phyloP scores from a whole-genome alignment of 2,329 filamentous ascomycete genomes.

The Apiospora pterosperma region DNA sequence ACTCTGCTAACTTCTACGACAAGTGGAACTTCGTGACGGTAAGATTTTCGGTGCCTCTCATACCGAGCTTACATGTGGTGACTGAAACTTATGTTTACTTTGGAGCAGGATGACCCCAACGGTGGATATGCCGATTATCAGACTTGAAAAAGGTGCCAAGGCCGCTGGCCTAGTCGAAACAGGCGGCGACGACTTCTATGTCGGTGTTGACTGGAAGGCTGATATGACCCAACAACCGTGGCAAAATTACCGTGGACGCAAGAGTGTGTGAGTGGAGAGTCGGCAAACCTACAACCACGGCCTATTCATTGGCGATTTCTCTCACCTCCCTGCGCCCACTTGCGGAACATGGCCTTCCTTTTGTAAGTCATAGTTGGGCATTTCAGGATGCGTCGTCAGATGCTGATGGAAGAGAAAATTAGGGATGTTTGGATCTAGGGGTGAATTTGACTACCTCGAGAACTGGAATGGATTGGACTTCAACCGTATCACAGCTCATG shows the following conservation, averaged over 20 bases:
- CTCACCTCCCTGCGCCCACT: constrained; percentile 61
- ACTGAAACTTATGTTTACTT: background rate
- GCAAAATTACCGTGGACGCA: constrained; percentile 33
- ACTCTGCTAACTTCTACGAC: constrained; percentile 42
- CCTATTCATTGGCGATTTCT: constrained; percentile 66
- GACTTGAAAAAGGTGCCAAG: constrained; percentile 28
- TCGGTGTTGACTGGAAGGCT: constrained; percentile 35
- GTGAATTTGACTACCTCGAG: constrained; percentile 68
- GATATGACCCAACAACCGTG: background rate
- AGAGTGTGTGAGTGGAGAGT: constrained; percentile 64
- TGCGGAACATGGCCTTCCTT: constrained; percentile 71
- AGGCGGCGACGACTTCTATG: constrained; percentile 30
- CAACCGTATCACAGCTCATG: constrained; percentile 60
- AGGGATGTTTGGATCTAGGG: constrained; percentile 43
- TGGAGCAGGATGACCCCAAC: constrained; percentile 51
- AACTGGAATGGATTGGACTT: constrained; percentile 53
- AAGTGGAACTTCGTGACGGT: constrained; percentile 43
- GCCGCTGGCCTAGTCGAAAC: constrained; percentile 30
- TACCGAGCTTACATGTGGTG: background rate
- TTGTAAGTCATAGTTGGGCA: constrained; percentile 39
- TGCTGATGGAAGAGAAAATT: background rate
- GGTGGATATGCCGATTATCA: constrained; percentile 60
- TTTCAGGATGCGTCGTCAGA: background rate
- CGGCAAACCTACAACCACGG: constrained; percentile 60
- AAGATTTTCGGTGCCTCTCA: constrained; percentile 7